Conservation (phyloP, 2,329 filamentous ascomycete genomes). For the Cytospora schulzeri region DNA sequence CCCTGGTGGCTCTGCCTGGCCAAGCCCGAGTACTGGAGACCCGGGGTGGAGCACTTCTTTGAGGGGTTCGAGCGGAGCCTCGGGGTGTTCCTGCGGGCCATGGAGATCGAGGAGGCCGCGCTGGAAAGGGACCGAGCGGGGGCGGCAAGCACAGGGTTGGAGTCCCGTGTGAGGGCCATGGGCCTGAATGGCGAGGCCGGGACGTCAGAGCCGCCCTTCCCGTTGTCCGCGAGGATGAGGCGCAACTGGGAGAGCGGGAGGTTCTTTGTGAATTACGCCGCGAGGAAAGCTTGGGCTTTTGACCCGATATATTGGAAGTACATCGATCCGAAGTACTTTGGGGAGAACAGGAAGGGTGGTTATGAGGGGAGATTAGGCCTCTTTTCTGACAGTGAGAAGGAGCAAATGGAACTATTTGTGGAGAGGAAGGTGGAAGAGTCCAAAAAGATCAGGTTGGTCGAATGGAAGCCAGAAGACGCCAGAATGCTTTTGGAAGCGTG, state of each 20-base stretch:
- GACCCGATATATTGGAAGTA: constrained; percentile 20
- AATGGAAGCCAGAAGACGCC: constrained; percentile 14
- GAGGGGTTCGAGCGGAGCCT: constrained; percentile 1
- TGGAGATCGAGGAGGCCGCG: neutral
- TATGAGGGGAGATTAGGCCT: constrained; percentile 12
- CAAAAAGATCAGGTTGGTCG: constrained; percentile 2
- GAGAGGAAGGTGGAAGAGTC: constrained; percentile 10
- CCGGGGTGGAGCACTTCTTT: neutral
- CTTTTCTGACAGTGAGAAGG: constrained; percentile 11
- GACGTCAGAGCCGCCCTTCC: no score
- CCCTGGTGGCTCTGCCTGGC: constrained; percentile 17
- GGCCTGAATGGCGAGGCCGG: neutral
- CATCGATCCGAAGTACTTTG: constrained; percentile 10
- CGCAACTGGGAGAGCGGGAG: constrained; percentile 6
- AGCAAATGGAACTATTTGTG: constrained; percentile 14
- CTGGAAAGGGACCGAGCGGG: neutral
- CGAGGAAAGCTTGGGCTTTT: constrained; percentile 3
- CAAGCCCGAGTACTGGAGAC: neutral
- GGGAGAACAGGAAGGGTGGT: neutral
- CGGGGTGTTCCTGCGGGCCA: neutral
- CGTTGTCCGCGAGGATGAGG: neutral
- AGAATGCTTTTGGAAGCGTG: neutral
- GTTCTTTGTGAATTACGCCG: constrained; percentile 12
- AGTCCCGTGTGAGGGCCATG: neutral
- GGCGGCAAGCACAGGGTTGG: neutral